A percentile compares a stretch with the other conserved stretches of the same genome.
These are phyloP conservation scores for Lactifluus piperatus DNA, from an alignment of 768 basidiomycete species.

Conservation along the genomic window DNA sequence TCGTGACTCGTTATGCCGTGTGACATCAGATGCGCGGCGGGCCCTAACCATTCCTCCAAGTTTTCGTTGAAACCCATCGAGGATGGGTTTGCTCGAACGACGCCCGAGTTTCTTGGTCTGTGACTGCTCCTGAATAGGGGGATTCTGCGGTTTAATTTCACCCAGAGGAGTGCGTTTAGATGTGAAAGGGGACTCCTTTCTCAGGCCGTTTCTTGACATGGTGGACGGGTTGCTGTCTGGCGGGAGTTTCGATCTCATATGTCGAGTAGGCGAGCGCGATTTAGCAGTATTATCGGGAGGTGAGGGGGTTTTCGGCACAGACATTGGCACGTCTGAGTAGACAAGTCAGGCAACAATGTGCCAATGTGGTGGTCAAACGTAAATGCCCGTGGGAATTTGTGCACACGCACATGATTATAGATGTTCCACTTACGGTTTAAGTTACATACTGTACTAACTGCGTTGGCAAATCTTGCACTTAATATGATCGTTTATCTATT, in stretches of 20 bases:
- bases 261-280: neutral
- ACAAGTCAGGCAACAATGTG: too few species aligned
- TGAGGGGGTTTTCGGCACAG: neutral
- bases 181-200: conserved; percentile 5
- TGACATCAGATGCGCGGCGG: conserved; percentile 39
- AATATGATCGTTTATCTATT: too few species aligned
- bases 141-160: conserved; percentile 21
- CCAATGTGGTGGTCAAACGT: too few species aligned
- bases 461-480: too few species aligned
- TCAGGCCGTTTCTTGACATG: conserved; percentile 6
- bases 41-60: conserved; percentile 57
- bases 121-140: conserved; percentile 24
- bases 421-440: too few species aligned
- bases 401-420: neutral
- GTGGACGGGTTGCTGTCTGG: neutral
- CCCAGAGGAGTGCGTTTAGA: conserved; percentile 18
- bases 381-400: neutral
- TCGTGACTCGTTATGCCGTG: too few species aligned
- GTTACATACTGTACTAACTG: too few species aligned
- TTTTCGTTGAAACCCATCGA: conserved; percentile 87
- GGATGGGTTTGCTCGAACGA: conserved; percentile 74
- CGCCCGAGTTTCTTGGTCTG: conserved; percentile 56
- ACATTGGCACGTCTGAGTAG: too few species aligned
- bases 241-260: neutral
- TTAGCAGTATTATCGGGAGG: neutral